Percentiles rank a stretch among this genome's conserved stretches.
Evolutionary conservation across 352 stramenopile genomes (phyloP).

Genomic region (Globisporangium emineosum): DNA sequence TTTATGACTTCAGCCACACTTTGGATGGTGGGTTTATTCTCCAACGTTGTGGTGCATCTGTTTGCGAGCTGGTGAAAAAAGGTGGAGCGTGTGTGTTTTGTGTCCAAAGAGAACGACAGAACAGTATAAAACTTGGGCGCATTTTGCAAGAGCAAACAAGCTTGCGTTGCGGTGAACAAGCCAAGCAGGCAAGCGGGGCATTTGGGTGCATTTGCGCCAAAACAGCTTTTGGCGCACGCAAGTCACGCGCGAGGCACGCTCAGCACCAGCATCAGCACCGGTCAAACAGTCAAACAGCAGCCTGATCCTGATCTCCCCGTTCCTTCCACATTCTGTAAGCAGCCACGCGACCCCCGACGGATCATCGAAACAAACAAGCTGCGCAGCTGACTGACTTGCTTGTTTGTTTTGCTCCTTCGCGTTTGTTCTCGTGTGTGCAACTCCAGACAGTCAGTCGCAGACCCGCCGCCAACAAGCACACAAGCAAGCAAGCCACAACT

Average conservation of each 20-base stretch:
- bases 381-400: conserved; percentile 4
- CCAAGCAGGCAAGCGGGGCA: too few species aligned
- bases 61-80: not conserved
- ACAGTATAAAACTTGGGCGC: not conserved
- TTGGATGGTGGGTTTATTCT: not conserved
- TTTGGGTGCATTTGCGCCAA: not conserved
- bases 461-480: not conserved
- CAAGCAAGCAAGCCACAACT: not conserved
- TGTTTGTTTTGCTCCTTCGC: not conserved
- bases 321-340: conserved; percentile 4
- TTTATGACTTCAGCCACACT: too few species aligned
- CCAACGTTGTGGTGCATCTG: not conserved
- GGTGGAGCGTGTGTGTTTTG: not conserved
- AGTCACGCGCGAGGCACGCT: not conserved
- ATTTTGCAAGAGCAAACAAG: not conserved
- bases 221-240: not conserved
- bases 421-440: not conserved
- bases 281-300: not conserved
- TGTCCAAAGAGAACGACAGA: not conserved
- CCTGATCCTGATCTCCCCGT: not conserved
- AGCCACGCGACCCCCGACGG: not conserved
- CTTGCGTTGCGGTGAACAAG: too few species aligned
- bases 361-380: not conserved
- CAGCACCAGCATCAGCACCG: not conserved
- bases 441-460: conserved; percentile 1